phyloP scores from a whole-genome alignment of 1,139 yeast genomes.

The Lodderomyces theae region DNA sequence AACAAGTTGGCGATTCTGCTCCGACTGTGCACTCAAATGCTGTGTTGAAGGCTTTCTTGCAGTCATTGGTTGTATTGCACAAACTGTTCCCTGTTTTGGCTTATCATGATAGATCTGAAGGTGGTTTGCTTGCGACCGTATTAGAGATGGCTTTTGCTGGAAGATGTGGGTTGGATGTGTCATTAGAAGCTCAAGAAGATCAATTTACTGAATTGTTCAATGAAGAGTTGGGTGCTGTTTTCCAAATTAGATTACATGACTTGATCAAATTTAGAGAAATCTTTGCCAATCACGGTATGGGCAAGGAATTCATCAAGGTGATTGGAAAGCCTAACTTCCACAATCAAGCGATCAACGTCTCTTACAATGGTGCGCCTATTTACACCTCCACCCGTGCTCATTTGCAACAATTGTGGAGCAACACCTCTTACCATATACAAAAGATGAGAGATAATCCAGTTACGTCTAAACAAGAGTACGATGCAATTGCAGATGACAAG shows the following conservation, averaged over 20 bases:
- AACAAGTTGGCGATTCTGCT: slow-evolving; percentile 75
- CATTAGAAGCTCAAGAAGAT: slow-evolving; percentile 34
- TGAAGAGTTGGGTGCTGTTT: slow-evolving; percentile 95
- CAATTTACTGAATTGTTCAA: slow-evolving; percentile 64
- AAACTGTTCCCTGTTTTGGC: slow-evolving; percentile 67
- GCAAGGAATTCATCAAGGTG: slow-evolving; percentile 49
- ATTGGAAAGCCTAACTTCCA: slow-evolving; percentile 67
- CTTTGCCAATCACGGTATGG: slow-evolving; percentile 57
- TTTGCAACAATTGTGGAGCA: slow-evolving; percentile 83
- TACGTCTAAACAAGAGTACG: slow-evolving; percentile 83
- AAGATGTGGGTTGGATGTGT: slow-evolving; percentile 67
- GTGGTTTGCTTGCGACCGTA: slow-evolving; percentile 85
- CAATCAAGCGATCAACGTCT: slow-evolving; percentile 48
- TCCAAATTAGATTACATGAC: slow-evolving; percentile 69
- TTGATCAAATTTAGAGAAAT: slow-evolving; percentile 53
- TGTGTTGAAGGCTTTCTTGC: slow-evolving; percentile 65
- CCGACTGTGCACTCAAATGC: slow-evolving; percentile 78
- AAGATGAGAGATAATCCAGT: slow-evolving; percentile 91
- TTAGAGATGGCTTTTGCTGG: slow-evolving; percentile 98
- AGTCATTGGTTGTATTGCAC: slow-evolving; percentile 70
- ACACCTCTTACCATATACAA: slow-evolving; percentile 89
- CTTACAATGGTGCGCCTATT: slow-evolving; percentile 45
- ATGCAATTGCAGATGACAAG: slow-evolving; percentile 66
- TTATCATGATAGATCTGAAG: slow-evolving; percentile 96
- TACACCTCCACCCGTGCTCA: slow-evolving; percentile 60